Evolutionary conservation across 805 yeast species (phyloP).

Genomic region (Saccharomycopsis sp.): DNA sequence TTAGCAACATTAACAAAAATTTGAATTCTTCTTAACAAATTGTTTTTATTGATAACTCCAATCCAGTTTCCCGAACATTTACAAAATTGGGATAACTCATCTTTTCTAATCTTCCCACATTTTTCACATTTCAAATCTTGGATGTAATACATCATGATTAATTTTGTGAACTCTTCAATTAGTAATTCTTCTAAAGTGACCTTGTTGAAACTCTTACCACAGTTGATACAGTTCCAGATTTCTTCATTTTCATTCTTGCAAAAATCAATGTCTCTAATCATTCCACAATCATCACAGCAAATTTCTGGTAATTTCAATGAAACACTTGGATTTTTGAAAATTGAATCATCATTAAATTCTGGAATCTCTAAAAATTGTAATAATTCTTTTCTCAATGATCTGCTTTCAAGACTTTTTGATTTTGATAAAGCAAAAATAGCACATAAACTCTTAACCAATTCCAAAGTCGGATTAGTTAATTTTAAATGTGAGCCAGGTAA

Average conservation of each 20-base stretch:
- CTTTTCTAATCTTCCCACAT: slow-evolving; percentile 58
- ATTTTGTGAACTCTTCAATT: slow-evolving; percentile 49
- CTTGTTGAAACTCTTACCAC: slow-evolving; percentile 54
- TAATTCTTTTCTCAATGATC: slow-evolving; percentile 66
- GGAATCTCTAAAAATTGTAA: slow-evolving; percentile 64
- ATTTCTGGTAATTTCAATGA: slow-evolving; percentile 57
- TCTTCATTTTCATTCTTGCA: slow-evolving; percentile 51
- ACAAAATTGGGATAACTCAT: slow-evolving; percentile 66
- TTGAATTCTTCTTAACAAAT: slow-evolving; percentile 33
- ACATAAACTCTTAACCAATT: slow-evolving; percentile 64
- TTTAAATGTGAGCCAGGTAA: slow-evolving; percentile 63
- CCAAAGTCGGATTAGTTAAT: slow-evolving; percentile 63
- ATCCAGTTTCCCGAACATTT: slow-evolving; percentile 84
- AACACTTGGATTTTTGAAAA: slow-evolving; percentile 65
- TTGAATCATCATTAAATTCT: slow-evolving; percentile 73
- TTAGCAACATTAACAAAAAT: slow-evolving; percentile 51
- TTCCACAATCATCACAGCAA: slow-evolving; percentile 72
- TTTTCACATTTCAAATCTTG: slow-evolving; percentile 80
- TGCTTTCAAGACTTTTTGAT: slow-evolving; percentile 57
- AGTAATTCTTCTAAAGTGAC: slow-evolving; percentile 71
- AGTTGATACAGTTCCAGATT: slow-evolving; percentile 53
- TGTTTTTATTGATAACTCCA: slow-evolving; percentile 38
- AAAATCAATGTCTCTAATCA: slow-evolving; percentile 66
- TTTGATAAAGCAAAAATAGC: slow-evolving; percentile 62
- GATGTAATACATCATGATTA: slow-evolving; percentile 47